These are phyloP conservation scores for Cutaneotrichosporon cutaneum DNA, from an alignment of 1,284 basidiomycete genomes.

Conservation along the genomic window DNA sequence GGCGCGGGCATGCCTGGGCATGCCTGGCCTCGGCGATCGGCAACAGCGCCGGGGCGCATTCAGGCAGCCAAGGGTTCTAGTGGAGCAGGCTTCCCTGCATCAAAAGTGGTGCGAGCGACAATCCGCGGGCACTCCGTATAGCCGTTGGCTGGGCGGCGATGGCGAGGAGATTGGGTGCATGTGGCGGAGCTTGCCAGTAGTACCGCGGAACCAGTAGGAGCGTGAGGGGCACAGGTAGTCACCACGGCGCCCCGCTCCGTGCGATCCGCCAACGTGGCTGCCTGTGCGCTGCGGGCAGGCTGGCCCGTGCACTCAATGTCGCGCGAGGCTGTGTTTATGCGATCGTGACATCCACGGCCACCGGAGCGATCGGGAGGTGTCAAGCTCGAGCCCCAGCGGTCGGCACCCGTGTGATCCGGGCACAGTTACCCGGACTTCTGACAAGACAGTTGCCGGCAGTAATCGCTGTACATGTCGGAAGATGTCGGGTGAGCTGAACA, in stretches of 20 bases:
- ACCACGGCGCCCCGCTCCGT: conserved; percentile 9
- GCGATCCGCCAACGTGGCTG: background rate
- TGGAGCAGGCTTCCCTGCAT: background rate
- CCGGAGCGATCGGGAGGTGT: background rate
- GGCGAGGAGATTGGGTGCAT: background rate
- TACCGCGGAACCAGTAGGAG: conserved; percentile 5
- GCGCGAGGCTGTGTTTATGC: background rate
- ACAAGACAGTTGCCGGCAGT: background rate
- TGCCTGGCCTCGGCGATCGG: background rate
- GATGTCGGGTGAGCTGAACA: background rate
- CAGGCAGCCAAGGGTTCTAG: background rate
- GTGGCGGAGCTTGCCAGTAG: conserved; percentile 8
- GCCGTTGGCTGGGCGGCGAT: background rate
- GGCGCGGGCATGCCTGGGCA: background rate
- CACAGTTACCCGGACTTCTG: background rate
- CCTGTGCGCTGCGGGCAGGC: background rate
- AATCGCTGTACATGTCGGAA: background rate
- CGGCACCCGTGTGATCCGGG: background rate
- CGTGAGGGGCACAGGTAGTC: background rate
- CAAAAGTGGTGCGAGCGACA: background rate
- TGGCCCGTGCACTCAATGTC: background rate
- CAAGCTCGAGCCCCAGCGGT: background rate
- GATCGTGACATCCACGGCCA: background rate
- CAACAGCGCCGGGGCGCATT: background rate
- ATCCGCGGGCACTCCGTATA: conserved; percentile 1